Conservation (phyloP, 441 rosid species). For the Melastoma candidum region DNA sequence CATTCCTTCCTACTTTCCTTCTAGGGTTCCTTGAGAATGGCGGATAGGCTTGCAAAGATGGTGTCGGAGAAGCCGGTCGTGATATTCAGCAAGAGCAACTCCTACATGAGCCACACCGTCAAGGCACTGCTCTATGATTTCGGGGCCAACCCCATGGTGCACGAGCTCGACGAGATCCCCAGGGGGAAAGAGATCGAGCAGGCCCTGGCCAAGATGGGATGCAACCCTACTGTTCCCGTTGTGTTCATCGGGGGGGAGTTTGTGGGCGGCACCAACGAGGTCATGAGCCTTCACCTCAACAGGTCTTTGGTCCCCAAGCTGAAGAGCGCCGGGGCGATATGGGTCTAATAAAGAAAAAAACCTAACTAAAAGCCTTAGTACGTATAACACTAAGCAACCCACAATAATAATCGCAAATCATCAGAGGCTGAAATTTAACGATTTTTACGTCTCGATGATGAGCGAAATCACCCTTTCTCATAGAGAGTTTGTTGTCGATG, state of each 20-base stretch:
- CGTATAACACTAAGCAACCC: too few species aligned
- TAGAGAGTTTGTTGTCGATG: too few species aligned
- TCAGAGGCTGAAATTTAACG: too few species aligned
- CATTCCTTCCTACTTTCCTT: too few species aligned
- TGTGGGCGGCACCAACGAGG: neutral
- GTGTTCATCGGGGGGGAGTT: slow-evolving; percentile 9
- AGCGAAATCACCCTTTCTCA: too few species aligned
- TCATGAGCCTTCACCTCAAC: slow-evolving; percentile 8
- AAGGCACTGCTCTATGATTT: slow-evolving; percentile 11
- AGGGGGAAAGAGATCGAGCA: slow-evolving; percentile 4
- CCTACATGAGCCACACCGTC: slow-evolving; percentile 16
- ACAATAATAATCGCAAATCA: too few species aligned
- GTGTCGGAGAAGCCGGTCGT: slow-evolving; percentile 14
- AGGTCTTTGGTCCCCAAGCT: slow-evolving; percentile 19
- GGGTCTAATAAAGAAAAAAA: neutral
- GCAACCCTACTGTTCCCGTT: neutral
- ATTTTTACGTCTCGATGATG: too few species aligned
- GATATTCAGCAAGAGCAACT: slow-evolving; percentile 16
- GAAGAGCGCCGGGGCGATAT: slow-evolving; percentile 5
- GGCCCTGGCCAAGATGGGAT: slow-evolving; percentile 6
- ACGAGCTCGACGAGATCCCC: slow-evolving; percentile 9
- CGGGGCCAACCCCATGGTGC: slow-evolving; percentile 7
- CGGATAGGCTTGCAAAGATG: neutral
- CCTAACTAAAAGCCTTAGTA: too few species aligned
- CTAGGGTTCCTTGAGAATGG: neutral